A percentile compares a stretch with the other conserved stretches of the same genome.
Evolutionary conservation across 805 yeast species (phyloP).

Genomic region (Lipomyces yamanashiensis): DNA sequence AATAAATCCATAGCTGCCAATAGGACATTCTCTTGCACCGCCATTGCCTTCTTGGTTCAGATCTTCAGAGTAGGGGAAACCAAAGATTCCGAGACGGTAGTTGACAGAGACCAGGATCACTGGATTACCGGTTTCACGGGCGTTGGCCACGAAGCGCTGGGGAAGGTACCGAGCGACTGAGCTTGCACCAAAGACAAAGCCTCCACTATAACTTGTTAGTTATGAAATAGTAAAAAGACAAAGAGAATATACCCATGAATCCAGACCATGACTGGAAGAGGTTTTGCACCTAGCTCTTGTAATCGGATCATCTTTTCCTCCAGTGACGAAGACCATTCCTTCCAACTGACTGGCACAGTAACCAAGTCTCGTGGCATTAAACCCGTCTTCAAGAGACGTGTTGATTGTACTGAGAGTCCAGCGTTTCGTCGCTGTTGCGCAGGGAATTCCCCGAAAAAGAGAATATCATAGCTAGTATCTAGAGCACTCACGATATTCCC

Average conservation of each 20-base stretch:
- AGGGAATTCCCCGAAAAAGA: too few species aligned
- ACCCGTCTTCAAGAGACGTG: too few species aligned
- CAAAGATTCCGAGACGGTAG: conserved; percentile 1
- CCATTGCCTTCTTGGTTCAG: conserved; percentile 36
- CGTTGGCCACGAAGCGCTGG: background rate
- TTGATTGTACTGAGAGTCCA: too few species aligned
- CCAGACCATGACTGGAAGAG: background rate
- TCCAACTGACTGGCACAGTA: too few species aligned
- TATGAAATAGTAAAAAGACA: background rate
- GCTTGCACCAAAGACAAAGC: background rate
- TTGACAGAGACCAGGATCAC: background rate
- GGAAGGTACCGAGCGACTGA: background rate
- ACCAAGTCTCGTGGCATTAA: too few species aligned
- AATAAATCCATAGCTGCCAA: conserved; percentile 44
- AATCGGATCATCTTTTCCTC: too few species aligned
- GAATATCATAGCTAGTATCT: too few species aligned
- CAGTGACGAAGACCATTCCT: too few species aligned
- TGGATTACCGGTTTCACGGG: background rate
- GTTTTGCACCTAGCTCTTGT: background rate
- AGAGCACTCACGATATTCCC: too few species aligned
- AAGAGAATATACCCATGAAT: background rate
- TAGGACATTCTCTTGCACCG: conserved; percentile 39
- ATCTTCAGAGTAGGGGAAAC: background rate
- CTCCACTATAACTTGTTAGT: background rate
- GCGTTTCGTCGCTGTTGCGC: too few species aligned